Percentiles rank a stretch among this genome's conserved stretches.
Conservation (phyloP, 345 rosid species). For the Eucalyptus marginata region DNA sequence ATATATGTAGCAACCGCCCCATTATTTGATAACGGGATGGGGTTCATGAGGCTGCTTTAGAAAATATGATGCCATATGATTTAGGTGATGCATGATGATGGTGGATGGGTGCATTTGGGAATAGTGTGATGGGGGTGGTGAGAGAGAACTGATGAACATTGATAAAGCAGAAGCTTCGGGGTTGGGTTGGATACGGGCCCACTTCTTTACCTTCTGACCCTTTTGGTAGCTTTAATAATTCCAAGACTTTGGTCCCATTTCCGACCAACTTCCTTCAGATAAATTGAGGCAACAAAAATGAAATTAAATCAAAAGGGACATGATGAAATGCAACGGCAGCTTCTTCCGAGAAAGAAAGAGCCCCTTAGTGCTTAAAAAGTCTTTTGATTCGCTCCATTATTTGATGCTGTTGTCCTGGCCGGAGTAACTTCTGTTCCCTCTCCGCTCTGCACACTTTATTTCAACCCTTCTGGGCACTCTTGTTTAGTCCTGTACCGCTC, state of each 20-base stretch:
- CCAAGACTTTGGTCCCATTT: not conserved
- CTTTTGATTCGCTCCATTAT: not conserved
- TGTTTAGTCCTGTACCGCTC: not conserved
- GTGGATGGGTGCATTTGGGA: too few species aligned
- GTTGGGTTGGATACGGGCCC: not conserved
- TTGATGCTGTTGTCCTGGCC: not conserved
- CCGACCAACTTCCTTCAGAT: not conserved
- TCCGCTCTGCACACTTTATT: not conserved
- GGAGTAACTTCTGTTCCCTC: not conserved
- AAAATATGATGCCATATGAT: too few species aligned
- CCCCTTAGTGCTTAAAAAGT: not conserved
- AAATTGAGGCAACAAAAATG: not conserved
- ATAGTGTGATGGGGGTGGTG: too few species aligned
- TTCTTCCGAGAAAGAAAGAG: not conserved
- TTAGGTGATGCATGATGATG: too few species aligned
- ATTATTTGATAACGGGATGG: too few species aligned
- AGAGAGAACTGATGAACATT: not conserved
- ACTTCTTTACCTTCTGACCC: not conserved
- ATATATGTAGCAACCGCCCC: too few species aligned
- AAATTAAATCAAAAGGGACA: not conserved
- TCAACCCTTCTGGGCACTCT: rapidly evolving
- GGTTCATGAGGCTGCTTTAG: too few species aligned
- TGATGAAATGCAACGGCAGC: not conserved
- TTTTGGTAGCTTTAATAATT: not conserved
- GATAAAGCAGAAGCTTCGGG: not conserved